Conservation (phyloP, 192 early-diverging fungal species). For the Powellomyces hirtus region DNA sequence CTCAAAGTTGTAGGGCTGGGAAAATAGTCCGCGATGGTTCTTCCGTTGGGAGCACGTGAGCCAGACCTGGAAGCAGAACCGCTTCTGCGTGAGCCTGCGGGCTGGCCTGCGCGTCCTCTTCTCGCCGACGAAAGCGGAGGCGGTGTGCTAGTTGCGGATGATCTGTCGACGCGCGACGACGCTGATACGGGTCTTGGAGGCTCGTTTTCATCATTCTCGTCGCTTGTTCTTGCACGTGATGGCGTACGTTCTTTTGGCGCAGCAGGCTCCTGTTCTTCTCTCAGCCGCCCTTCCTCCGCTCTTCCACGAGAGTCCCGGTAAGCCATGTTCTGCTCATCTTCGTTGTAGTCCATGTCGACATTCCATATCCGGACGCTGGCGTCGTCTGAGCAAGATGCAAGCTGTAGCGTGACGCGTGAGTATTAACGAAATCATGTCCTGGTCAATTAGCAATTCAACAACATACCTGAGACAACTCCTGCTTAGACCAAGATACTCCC, state of each 20-base stretch:
- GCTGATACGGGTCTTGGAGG: not conserved
- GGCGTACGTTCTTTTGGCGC: not conserved
- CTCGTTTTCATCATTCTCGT: not conserved
- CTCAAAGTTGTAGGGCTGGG: not conserved
- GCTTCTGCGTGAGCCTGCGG: not conserved
- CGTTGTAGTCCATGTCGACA: constrained; percentile 19
- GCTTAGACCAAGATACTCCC: constrained; percentile 70
- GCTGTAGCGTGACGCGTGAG: no score
- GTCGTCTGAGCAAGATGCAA: constrained; percentile 79
- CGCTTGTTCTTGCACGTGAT: not conserved
- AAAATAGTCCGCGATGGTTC: not conserved
- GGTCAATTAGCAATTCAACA: not conserved
- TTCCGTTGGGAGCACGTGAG: not conserved
- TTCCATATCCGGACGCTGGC: constrained; percentile 72
- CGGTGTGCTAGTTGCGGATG: not conserved
- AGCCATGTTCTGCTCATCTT: constrained; percentile 1
- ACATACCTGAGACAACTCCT: constrained; percentile 48
- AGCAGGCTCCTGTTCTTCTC: not conserved
- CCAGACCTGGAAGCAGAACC: no score
- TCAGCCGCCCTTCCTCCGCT: constrained; percentile 14
- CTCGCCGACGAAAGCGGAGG: not conserved
- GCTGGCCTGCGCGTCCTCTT: not conserved
- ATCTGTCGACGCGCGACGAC: no score
- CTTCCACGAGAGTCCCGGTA: constrained; percentile 1
- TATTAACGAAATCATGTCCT: no score